Evolutionary conservation across 495 filamentous ascomycete genomes (phyloP).

Genomic region (Penicillium crystallinum): DNA sequence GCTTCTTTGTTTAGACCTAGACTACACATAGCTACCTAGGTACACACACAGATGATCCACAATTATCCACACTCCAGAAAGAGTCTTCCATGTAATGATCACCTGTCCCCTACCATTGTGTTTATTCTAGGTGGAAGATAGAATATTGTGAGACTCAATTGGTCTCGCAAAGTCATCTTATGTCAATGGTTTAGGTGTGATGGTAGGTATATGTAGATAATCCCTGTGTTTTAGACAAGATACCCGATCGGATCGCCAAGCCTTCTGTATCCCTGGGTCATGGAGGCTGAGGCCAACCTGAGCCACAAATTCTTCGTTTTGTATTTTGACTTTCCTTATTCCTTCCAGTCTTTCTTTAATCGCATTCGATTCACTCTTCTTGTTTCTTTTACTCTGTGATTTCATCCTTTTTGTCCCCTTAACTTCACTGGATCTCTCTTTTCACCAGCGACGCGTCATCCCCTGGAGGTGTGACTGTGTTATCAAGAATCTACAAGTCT

Average conservation of each 20-base stretch:
- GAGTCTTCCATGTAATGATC: no score
- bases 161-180: no score
- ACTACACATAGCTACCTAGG: no score
- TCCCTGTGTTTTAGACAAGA: not conserved
- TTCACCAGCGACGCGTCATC: conserved; percentile 1
- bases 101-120: no score
- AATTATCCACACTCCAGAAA: no score
- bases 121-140: no score
- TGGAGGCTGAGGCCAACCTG: conserved; percentile 16
- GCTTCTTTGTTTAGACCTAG: no score
- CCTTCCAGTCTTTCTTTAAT: conserved; percentile 16
- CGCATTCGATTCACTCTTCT: not conserved
- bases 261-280: conserved; percentile 3
- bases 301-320: conserved; percentile 16
- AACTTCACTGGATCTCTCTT: conserved; percentile 5
- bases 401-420: not conserved
- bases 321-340: not conserved
- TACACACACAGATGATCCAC: no score
- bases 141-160: no score
- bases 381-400: not conserved
- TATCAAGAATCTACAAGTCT: not conserved
- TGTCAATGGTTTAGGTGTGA: not conserved
- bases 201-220: not conserved
- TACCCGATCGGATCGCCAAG: conserved; percentile 17
- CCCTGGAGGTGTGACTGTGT: conserved; percentile 19